These are phyloP conservation scores for Rhizopogon vesiculosus DNA, from an alignment of 768 basidiomycete species.

Conservation along the genomic window DNA sequence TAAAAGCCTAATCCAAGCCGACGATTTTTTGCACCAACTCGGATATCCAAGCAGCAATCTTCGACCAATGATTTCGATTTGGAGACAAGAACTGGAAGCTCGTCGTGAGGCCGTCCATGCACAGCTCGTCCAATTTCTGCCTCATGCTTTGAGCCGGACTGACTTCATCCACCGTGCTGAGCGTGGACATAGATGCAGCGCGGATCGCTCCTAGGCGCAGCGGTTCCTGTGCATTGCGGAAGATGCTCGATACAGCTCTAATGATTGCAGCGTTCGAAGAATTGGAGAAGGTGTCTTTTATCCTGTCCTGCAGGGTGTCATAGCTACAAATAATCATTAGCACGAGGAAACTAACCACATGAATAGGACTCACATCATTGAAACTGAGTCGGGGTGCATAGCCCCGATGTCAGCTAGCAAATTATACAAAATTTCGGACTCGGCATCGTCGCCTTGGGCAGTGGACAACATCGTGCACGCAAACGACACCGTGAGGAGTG, in stretches of 20 bases:
- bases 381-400: conserved; percentile 65
- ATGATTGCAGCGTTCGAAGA: conserved; percentile 71
- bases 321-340: conserved; percentile 42
- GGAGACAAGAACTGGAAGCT: conserved; percentile 67
- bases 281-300: conserved; percentile 66
- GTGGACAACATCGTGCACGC: conserved; percentile 68
- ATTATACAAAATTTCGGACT: conserved; percentile 76
- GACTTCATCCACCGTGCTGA: conserved; percentile 59
- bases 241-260: conserved; percentile 68
- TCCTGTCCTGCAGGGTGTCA: conserved; percentile 69
- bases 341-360: not conserved
- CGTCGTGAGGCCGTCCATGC: conserved; percentile 72
- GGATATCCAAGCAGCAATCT: conserved; percentile 74
- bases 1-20: conserved; percentile 23
- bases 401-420: conserved; percentile 68
- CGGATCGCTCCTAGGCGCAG: conserved; percentile 35
- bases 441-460: conserved; percentile 75
- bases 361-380: conserved; percentile 57
- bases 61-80: conserved; percentile 48
- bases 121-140: conserved; percentile 57
- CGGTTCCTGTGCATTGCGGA: conserved; percentile 62
- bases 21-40: conserved; percentile 51
- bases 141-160: conserved; percentile 38
- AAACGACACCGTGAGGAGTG: conserved; percentile 73
- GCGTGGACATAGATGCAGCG: conserved; percentile 55